Evolutionary conservation across 2,329 filamentous ascomycete species (phyloP).

Genomic region (Aspergillus tanneri): DNA sequence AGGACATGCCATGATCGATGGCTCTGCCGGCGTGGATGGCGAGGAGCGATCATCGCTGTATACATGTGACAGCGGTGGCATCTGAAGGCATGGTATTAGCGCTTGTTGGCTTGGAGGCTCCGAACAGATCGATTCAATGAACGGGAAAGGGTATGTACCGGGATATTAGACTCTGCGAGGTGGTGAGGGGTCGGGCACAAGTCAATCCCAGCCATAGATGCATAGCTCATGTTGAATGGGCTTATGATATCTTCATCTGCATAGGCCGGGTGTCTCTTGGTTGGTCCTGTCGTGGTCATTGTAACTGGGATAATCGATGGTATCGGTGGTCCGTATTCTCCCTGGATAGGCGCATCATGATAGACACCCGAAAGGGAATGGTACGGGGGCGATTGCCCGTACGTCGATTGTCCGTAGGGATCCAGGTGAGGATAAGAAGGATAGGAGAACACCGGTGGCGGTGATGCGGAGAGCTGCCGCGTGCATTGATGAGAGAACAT

Average conservation of each 20-base stretch:
- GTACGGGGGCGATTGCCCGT: constrained; percentile 37
- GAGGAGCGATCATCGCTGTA: constrained; percentile 42
- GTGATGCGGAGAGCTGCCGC: constrained; percentile 59
- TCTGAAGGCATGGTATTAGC: constrained; percentile 29
- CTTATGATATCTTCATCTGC: constrained; percentile 57
- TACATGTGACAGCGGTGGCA: constrained; percentile 37
- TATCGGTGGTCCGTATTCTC: constrained; percentile 41
- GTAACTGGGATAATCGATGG: constrained; percentile 49
- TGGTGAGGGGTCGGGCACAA: constrained; percentile 39
- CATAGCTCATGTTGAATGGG: constrained; percentile 62
- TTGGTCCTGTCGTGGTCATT: constrained; percentile 37
- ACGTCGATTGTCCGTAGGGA: constrained; percentile 37
- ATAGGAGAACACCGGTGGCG: constrained; percentile 57
- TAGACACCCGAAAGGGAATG: constrained; percentile 34
- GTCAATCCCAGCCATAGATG: constrained; percentile 58
- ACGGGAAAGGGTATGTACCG: constrained; percentile 44
- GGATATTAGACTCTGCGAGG: constrained; percentile 39
- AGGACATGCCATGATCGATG: constrained; percentile 40
- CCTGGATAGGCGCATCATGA: constrained; percentile 35
- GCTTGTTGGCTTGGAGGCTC: constrained; percentile 14
- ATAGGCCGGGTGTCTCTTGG: constrained; percentile 54
- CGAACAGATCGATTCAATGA: constrained; percentile 19
- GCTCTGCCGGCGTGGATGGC: constrained; percentile 43
- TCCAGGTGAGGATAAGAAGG: constrained; percentile 50
- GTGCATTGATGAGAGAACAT: constrained; percentile 61